Conservation (phyloP, 257 asterid genomes). For the Echites panduratus region DNA sequence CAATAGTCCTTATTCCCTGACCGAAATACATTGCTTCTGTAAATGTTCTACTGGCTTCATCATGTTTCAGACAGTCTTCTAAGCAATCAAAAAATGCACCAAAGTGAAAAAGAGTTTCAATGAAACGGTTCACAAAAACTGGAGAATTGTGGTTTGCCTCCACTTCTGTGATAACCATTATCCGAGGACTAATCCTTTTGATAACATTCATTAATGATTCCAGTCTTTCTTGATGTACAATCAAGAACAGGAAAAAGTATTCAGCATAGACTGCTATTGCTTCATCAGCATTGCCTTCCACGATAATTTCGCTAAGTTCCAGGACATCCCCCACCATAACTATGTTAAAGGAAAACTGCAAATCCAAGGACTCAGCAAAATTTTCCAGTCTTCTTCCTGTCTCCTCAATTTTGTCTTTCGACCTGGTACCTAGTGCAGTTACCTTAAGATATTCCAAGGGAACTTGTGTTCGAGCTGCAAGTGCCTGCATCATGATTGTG, state of each 20-base stretch:
- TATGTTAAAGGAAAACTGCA: constrained; percentile 34
- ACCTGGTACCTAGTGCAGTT: constrained; percentile 42
- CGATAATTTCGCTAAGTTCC: constrained; percentile 24
- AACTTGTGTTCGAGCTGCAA: constrained; percentile 25
- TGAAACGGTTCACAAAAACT: constrained; percentile 40
- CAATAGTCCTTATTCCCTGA: constrained; percentile 28
- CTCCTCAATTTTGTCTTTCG: constrained; percentile 36
- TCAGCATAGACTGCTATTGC: constrained; percentile 34
- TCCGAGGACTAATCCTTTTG: constrained; percentile 24
- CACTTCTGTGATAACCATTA: constrained; percentile 41
- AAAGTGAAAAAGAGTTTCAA: constrained; percentile 41
- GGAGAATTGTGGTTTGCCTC: constrained; percentile 52
- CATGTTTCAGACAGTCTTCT: constrained; percentile 40
- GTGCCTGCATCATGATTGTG: constrained; percentile 62
- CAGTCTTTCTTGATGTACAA: constrained; percentile 28
- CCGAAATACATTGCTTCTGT: constrained; percentile 30
- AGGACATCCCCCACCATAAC: constrained; percentile 39
- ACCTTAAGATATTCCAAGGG: constrained; percentile 44
- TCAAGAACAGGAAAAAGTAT: constrained; percentile 31
- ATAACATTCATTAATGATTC: constrained; percentile 35
- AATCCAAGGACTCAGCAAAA: constrained; percentile 42
- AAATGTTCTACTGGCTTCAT: constrained; percentile 26
- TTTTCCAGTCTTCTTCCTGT: constrained; percentile 34
- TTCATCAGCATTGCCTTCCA: constrained; percentile 34
- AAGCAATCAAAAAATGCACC: constrained; percentile 44